Conservation (phyloP, 2,329 filamentous ascomycete species). For the Aspergillus fijiensis region DNA sequence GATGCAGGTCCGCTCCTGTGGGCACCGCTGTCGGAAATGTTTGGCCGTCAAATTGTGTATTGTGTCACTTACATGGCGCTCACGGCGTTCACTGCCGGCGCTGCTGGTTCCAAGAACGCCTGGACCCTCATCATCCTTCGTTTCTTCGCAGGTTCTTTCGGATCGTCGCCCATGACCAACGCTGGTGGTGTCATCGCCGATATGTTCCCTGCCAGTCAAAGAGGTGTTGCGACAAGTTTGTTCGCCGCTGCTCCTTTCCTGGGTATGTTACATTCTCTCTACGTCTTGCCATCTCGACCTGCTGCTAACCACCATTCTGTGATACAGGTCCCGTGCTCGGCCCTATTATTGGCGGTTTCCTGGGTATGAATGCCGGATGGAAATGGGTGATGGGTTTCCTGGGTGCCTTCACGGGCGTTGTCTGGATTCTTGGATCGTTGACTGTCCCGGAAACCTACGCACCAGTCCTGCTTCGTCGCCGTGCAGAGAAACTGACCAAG, state of each 20-base stretch:
- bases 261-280: constrained; percentile 29
- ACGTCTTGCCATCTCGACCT: neutral
- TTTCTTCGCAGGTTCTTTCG: constrained; percentile 65
- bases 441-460: constrained; percentile 45
- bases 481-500: constrained; percentile 50
- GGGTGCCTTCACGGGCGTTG: constrained; percentile 61
- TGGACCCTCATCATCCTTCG: constrained; percentile 63
- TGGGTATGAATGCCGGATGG: constrained; percentile 65
- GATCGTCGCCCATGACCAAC: constrained; percentile 62
- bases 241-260: constrained; percentile 69
- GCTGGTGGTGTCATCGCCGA: constrained; percentile 63
- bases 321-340: constrained; percentile 55
- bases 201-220: constrained; percentile 55
- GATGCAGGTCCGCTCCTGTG: constrained; percentile 44
- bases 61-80: constrained; percentile 42
- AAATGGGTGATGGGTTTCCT: constrained; percentile 66
- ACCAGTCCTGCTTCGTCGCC: constrained; percentile 52
- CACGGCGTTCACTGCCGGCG: constrained; percentile 62
- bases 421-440: constrained; percentile 47
- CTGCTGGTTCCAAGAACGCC: constrained; percentile 58
- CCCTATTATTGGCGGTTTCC: constrained; percentile 67
- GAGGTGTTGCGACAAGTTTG: constrained; percentile 60
- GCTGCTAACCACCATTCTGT: constrained; percentile 1
- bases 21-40: constrained; percentile 43
- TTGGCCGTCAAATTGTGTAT: constrained; percentile 39